Percentiles rank a stretch among this genome's conserved stretches.
Evolutionary conservation across 78 protist genomes (phyloP).

Genomic region (Isochrysis galbana): DNA sequence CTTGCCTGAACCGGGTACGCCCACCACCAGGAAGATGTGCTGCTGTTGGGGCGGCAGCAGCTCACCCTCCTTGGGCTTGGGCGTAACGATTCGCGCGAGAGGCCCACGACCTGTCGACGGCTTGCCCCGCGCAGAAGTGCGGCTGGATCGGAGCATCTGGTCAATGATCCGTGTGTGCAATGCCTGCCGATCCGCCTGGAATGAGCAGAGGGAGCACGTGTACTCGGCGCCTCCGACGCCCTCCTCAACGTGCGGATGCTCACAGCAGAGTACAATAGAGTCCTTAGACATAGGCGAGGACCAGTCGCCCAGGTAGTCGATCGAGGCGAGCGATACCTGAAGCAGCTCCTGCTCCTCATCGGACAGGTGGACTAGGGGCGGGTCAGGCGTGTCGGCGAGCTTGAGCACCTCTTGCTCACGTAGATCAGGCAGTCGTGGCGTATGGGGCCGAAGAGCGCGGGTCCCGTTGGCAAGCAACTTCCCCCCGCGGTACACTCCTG

Average conservation of each 20-base stretch:
- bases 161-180: not conserved
- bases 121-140: not conserved
- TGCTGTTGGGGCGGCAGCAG: not conserved
- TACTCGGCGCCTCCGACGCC: not conserved
- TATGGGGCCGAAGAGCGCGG: not conserved
- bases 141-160: not conserved
- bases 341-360: not conserved
- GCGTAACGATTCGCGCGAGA: not conserved
- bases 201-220: not conserved
- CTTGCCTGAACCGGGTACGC: conserved; percentile 26
- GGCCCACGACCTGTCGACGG: no score
- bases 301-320: conserved; percentile 24
- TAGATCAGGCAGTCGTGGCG: not conserved
- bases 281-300: not conserved
- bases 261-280: not conserved
- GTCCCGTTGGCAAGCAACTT: not conserved
- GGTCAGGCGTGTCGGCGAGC: not conserved
- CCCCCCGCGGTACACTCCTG: no score
- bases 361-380: not conserved
- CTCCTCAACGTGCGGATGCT: not conserved
- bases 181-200: not conserved
- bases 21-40: not conserved
- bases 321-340: not conserved
- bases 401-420: not conserved
- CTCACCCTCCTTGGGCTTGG: not conserved